Percentiles rank a stretch among this genome's conserved stretches.
Conservation (phyloP, 1,284 basidiomycete genomes). For the Entoloma clypeatum region DNA sequence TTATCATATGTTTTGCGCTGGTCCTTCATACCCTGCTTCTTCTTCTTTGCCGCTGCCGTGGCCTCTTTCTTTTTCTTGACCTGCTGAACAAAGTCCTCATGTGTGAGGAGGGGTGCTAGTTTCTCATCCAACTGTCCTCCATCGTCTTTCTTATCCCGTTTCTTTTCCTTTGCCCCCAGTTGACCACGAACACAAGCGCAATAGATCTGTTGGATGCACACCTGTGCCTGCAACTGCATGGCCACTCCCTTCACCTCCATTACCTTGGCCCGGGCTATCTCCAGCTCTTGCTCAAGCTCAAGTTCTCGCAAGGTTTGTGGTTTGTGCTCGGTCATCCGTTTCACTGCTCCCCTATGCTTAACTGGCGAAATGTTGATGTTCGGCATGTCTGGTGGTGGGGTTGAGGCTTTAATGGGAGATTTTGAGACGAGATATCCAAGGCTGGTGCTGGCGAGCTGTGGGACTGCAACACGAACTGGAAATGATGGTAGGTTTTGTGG, state of each 20-base stretch:
- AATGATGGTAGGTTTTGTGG: background rate
- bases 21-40: too few species aligned
- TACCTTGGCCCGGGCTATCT: background rate
- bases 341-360: background rate
- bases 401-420: slow-evolving; percentile 6
- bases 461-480: background rate
- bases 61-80: too few species aligned
- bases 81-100: background rate
- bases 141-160: slow-evolving; percentile 1
- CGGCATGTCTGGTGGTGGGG: background rate
- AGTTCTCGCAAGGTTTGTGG: background rate
- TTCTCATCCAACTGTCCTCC: background rate
- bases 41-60: too few species aligned
- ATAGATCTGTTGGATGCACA: slow-evolving; percentile 4
- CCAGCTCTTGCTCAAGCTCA: background rate
- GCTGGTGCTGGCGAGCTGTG: background rate
- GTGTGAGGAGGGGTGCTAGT: background rate
- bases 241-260: background rate
- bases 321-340: background rate
- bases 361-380: slow-evolving; percentile 1
- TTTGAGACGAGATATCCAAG: background rate
- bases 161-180: slow-evolving; percentile 2
- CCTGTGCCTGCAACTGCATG: background rate
- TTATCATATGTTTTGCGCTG: background rate
- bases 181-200: slow-evolving; percentile 1